These are phyloP conservation scores for Saccharum spontaneum DNA, from an alignment of 176 grass and related monocot species.

Conservation along the genomic window DNA sequence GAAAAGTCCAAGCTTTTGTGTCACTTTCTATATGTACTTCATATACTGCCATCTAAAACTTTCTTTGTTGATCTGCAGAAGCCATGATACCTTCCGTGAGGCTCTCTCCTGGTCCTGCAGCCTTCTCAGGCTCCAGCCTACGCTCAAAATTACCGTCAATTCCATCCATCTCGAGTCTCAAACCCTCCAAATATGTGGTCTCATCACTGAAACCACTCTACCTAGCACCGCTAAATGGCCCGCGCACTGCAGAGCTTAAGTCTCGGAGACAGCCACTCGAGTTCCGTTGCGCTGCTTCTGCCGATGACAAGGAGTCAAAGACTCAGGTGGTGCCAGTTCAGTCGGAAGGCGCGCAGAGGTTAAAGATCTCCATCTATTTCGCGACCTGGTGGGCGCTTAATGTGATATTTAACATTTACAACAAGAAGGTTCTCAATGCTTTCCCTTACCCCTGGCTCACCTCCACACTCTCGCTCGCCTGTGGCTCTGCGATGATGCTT, in stretches of 20 bases:
- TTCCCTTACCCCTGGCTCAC: slow-evolving; percentile 95
- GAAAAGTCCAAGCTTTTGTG: slow-evolving; percentile 16
- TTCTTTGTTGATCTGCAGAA: slow-evolving; percentile 48
- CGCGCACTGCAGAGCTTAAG: slow-evolving; percentile 21
- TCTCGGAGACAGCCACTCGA: slow-evolving; percentile 38
- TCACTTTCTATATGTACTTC: slow-evolving; percentile 21
- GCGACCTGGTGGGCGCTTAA: slow-evolving; percentile 95
- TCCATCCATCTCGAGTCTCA: slow-evolving; percentile 38
- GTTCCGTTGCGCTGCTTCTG: slow-evolving; percentile 50
- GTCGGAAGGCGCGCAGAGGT: slow-evolving; percentile 49
- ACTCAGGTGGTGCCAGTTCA: slow-evolving; percentile 21
- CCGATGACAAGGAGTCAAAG: slow-evolving; percentile 58
- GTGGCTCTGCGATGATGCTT: slow-evolving; percentile 83
- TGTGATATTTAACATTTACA: slow-evolving; percentile 98
- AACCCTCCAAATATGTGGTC: slow-evolving; percentile 35
- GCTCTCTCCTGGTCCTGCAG: slow-evolving; percentile 33
- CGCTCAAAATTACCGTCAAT: slow-evolving; percentile 38
- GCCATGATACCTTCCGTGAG: slow-evolving; percentile 43
- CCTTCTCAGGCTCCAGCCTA: slow-evolving; percentile 33
- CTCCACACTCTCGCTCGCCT: slow-evolving; percentile 77
- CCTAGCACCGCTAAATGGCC: slow-evolving; percentile 45
- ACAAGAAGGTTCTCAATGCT: slow-evolving; percentile 96
- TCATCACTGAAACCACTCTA: slow-evolving; percentile 69
- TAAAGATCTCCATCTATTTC: slow-evolving; percentile 90
- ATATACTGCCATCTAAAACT: not conserved